phyloP scores from a whole-genome alignment of 306 rosid genomes.

The Malus sieversii region DNA sequence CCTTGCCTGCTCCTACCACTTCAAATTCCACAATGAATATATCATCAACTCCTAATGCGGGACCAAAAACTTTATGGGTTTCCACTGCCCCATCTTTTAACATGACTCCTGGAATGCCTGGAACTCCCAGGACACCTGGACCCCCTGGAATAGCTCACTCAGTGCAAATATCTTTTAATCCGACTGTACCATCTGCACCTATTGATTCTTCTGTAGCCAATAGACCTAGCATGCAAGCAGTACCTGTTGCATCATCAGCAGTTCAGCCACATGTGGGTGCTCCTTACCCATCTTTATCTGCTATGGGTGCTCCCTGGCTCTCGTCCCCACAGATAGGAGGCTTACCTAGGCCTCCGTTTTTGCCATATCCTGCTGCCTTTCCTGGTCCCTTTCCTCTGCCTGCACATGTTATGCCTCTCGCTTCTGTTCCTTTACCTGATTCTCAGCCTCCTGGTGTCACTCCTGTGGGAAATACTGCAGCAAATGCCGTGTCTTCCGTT shows the following conservation, averaged over 20 bases:
- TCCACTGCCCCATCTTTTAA: slow-evolving; percentile 41
- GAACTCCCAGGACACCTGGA: slow-evolving; percentile 52
- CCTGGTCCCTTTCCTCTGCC: slow-evolving; percentile 63
- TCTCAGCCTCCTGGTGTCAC: slow-evolving; percentile 95
- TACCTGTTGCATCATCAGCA: slow-evolving; percentile 27
- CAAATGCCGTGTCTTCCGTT: slow-evolving; percentile 22
- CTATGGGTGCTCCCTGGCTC: slow-evolving; percentile 68
- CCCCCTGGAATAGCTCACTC: slow-evolving; percentile 62
- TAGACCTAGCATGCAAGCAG: slow-evolving; percentile 49
- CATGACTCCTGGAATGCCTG: slow-evolving; percentile 37
- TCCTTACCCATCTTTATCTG: slow-evolving; percentile 51
- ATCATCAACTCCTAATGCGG: slow-evolving; percentile 42
- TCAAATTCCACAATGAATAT: slow-evolving; percentile 30
- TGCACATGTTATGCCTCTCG: slow-evolving; percentile 54
- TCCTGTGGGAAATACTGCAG: slow-evolving; percentile 39
- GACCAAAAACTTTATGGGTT: slow-evolving; percentile 43
- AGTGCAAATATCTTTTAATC: slow-evolving; percentile 31
- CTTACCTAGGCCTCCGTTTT: slow-evolving; percentile 49
- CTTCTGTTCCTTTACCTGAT: slow-evolving; percentile 66
- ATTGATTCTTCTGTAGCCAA: slow-evolving; percentile 35
- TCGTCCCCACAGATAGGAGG: slow-evolving; percentile 69
- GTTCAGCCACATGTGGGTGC: slow-evolving; percentile 37
- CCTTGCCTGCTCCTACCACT: slow-evolving; percentile 29
- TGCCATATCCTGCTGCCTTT: slow-evolving; percentile 61
- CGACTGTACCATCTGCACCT: slow-evolving; percentile 20